Evolutionary conservation across 495 filamentous ascomycete species (phyloP).

Genomic region (Penicillium ucsense): DNA sequence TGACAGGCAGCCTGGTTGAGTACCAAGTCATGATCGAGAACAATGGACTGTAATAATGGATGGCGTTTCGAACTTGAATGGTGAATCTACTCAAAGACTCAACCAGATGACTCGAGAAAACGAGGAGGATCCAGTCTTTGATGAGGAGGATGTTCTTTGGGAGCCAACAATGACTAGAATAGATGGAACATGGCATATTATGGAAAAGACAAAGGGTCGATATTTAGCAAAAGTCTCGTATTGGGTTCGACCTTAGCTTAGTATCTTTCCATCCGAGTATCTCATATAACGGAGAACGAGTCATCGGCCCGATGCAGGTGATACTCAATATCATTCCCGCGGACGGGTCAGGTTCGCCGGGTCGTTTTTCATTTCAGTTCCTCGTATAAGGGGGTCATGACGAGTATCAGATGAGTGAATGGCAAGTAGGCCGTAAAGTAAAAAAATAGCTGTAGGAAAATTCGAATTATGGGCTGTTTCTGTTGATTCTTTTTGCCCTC

Average conservation of each 20-base stretch:
- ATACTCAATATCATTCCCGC: conserved; percentile 2
- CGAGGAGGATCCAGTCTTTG: background rate
- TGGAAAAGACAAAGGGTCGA: too few relatives aligned
- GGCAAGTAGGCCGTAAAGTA: too few relatives aligned
- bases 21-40: conserved; percentile 12
- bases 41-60: background rate
- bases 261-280: too few relatives aligned
- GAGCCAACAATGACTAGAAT: too few relatives aligned
- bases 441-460: too few relatives aligned
- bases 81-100: background rate
- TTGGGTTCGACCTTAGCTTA: too few relatives aligned
- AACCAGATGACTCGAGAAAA: background rate
- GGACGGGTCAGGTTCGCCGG: background rate
- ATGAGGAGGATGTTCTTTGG: too few relatives aligned
- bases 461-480: too few relatives aligned
- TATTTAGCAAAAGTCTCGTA: too few relatives aligned
- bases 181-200: too few relatives aligned
- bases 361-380: background rate
- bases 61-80: background rate
- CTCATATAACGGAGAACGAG: background rate
- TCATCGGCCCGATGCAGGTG: conserved; percentile 23
- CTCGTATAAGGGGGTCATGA: background rate
- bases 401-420: too few relatives aligned
- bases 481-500: too few relatives aligned
- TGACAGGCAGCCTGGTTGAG: background rate